Percentiles rank a stretch among this genome's conserved stretches.
phyloP scores from a whole-genome alignment of 1,139 yeast genomes.

The Pichia terricola region DNA sequence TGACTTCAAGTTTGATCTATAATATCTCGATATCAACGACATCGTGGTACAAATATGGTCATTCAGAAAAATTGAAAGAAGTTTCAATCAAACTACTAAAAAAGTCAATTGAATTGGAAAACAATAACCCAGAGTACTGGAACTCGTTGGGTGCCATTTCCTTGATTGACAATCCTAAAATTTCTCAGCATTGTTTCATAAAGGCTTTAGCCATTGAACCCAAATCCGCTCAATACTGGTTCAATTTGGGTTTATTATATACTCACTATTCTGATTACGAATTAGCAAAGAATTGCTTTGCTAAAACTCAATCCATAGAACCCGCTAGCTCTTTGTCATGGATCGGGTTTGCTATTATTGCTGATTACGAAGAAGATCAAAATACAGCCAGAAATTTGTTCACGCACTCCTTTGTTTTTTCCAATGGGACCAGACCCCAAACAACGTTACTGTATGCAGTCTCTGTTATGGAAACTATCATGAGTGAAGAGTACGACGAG shows the following conservation, averaged over 20 bases:
- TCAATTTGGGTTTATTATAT: slow-evolving; percentile 71
- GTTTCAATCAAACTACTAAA: slow-evolving; percentile 50
- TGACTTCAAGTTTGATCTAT: slow-evolving; percentile 52
- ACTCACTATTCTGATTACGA: slow-evolving; percentile 58
- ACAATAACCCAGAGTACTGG: slow-evolving; percentile 70
- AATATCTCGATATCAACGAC: slow-evolving; percentile 65
- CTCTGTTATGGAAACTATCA: slow-evolving; percentile 39
- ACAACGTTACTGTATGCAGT: slow-evolving; percentile 68
- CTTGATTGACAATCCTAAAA: slow-evolving; percentile 50
- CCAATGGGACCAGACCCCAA: slow-evolving; percentile 65
- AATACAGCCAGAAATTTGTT: slow-evolving; percentile 46
- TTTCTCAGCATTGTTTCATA: slow-evolving; percentile 88
- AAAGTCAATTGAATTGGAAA: slow-evolving; percentile 61
- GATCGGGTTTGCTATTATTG: slow-evolving; percentile 75
- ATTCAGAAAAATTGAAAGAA: slow-evolving; percentile 27
- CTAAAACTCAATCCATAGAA: slow-evolving; percentile 69
- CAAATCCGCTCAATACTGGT: slow-evolving; percentile 66
- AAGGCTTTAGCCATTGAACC: slow-evolving; percentile 67
- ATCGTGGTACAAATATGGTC: slow-evolving; percentile 34
- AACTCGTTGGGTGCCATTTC: slow-evolving; percentile 57
- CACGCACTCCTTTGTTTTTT: slow-evolving; percentile 68
- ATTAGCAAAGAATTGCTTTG: slow-evolving; percentile 65
- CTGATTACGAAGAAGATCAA: slow-evolving; percentile 47
- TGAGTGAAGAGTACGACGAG: slow-evolving; percentile 30
- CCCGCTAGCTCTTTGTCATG: slow-evolving; percentile 76